Percentiles rank a stretch among this genome's conserved stretches.
phyloP scores from a whole-genome alignment of 2,329 filamentous ascomycete species.

The Metarhizium guizhouense region DNA sequence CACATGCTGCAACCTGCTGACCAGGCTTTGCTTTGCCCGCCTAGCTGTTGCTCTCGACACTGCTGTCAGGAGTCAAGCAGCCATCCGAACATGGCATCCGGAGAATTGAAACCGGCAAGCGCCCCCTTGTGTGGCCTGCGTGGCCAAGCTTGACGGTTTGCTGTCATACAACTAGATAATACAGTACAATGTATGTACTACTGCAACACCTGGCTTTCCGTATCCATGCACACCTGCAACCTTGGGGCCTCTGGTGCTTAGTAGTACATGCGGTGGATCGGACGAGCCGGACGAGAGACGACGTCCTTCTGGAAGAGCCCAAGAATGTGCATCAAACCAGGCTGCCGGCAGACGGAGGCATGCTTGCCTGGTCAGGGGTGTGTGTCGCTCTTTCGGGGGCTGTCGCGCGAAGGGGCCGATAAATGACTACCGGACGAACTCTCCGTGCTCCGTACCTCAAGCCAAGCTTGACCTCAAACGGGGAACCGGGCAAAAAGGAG shows the following conservation, averaged over 20 bases:
- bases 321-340: conserved; percentile 10
- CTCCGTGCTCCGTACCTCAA: not conserved
- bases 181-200: no score
- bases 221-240: not conserved
- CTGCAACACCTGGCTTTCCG: not conserved
- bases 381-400: not conserved
- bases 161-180: not conserved
- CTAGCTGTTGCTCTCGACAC: not conserved
- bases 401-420: not conserved
- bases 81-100: not conserved
- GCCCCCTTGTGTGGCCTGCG: not conserved
- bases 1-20: not conserved
- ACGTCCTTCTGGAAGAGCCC: conserved; percentile 17
- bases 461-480: not conserved
- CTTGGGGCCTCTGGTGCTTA: no score
- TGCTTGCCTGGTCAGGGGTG: not conserved
- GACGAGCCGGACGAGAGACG: no score
- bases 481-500: not conserved
- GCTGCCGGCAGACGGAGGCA: not conserved
- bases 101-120: not conserved
- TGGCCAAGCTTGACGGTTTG: not conserved
- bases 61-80: not conserved
- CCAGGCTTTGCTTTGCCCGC: not conserved
- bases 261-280: no score
- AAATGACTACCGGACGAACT: no score